Conservation (phyloP, 345 rosid genomes). For the Diplotaxis tenuifolia region DNA sequence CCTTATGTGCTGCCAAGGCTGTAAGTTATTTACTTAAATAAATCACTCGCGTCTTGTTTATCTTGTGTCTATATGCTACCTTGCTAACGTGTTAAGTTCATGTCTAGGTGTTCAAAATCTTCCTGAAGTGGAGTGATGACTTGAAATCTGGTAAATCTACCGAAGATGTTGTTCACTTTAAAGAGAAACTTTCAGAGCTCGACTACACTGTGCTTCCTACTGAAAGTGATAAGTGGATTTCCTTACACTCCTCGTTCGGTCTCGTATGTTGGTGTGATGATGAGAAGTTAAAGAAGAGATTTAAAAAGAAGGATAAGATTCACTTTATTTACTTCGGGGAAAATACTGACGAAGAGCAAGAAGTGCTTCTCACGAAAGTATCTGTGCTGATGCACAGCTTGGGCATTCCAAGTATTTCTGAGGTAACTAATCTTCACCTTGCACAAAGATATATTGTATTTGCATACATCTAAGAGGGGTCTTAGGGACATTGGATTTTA, state of each 20-base stretch:
- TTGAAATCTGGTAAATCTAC: slow-evolving; percentile 58
- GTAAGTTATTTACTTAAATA: slow-evolving; percentile 49
- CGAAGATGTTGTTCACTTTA: slow-evolving; percentile 54
- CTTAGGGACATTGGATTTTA: neutral
- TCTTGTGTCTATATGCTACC: slow-evolving; percentile 2
- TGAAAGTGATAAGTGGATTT: slow-evolving; percentile 70
- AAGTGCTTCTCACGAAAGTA: slow-evolving; percentile 51
- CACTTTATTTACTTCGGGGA: slow-evolving; percentile 66
- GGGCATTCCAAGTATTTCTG: slow-evolving; percentile 81
- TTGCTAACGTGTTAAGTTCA: slow-evolving; percentile 25
- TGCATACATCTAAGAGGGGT: neutral
- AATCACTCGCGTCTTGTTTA: slow-evolving; percentile 1
- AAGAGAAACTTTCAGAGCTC: slow-evolving; percentile 55
- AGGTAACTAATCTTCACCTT: slow-evolving; percentile 46
- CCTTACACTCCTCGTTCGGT: slow-evolving; percentile 77
- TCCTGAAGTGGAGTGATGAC: slow-evolving; percentile 72
- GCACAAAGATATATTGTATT: slow-evolving; percentile 9
- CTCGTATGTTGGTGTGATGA: slow-evolving; percentile 86
- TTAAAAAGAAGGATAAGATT: slow-evolving; percentile 53
- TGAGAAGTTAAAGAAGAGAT: slow-evolving; percentile 58
- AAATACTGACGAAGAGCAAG: slow-evolving; percentile 47
- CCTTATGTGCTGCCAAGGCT: slow-evolving; percentile 66
- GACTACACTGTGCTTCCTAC: slow-evolving; percentile 79
- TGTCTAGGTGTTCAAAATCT: slow-evolving; percentile 75
- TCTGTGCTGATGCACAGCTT: slow-evolving; percentile 57